Conservation (phyloP, 2,329 filamentous ascomycete species). For the Chaetoscypha palmicola region DNA sequence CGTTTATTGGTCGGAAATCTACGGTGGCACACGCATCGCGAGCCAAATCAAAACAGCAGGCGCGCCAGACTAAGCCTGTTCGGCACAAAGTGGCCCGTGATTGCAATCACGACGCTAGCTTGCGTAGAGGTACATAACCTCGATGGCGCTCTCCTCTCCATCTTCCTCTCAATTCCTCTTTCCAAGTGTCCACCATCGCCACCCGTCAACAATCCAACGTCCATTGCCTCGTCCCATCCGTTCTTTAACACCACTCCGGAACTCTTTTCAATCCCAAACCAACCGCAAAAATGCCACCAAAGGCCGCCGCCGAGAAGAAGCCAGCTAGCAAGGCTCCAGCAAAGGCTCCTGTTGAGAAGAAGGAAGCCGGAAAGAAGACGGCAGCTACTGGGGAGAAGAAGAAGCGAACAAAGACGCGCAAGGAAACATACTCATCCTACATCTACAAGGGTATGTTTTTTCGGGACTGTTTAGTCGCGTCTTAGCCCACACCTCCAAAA, state of each 20-base stretch:
- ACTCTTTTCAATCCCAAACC: slow-evolving; percentile 16
- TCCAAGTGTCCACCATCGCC: slow-evolving; percentile 11
- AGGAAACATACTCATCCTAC: slow-evolving; percentile 99
- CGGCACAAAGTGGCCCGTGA: slow-evolving; percentile 10
- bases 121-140: slow-evolving; percentile 11
- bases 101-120: slow-evolving; percentile 14
- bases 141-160: slow-evolving; percentile 9
- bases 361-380: slow-evolving; percentile 99
- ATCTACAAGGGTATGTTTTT: slow-evolving; percentile 91
- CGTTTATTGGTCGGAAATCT: slow-evolving; percentile 5
- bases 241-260: slow-evolving; percentile 21
- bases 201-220: slow-evolving; percentile 7
- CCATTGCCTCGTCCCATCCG: slow-evolving; percentile 29
- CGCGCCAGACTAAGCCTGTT: slow-evolving; percentile 4
- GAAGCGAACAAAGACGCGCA: slow-evolving; percentile 99
- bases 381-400: slow-evolving; percentile 96
- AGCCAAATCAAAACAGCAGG: slow-evolving; percentile 7
- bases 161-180: slow-evolving; percentile 11
- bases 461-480: slow-evolving; percentile 15
- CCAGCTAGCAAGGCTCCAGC: slow-evolving; percentile 91
- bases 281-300: slow-evolving; percentile 79
- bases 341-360: slow-evolving; percentile 89
- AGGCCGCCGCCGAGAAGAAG: slow-evolving; percentile 92
- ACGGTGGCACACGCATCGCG: background rate
- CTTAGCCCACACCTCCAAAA: slow-evolving; percentile 5